Evolutionary conservation across 2,329 filamentous ascomycete species (phyloP).

Genomic region (Claviceps sp.): DNA sequence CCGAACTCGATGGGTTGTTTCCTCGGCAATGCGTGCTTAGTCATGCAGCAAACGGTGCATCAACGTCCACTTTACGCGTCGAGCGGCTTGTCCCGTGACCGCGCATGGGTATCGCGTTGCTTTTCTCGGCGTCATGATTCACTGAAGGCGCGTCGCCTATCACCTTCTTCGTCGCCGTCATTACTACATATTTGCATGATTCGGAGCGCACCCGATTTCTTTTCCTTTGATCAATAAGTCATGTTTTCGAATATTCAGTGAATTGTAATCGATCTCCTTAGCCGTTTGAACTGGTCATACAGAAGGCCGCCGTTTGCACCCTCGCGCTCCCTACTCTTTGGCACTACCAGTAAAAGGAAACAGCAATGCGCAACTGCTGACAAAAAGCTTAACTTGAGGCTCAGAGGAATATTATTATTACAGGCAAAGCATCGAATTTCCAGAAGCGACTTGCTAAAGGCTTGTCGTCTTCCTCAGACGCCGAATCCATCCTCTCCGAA

Average conservation of each 20-base stretch:
- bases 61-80: constrained; percentile 2
- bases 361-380: background rate
- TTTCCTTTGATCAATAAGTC: too few relatives aligned
- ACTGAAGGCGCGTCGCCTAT: constrained; percentile 5
- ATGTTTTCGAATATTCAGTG: too few relatives aligned
- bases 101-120: constrained; percentile 25
- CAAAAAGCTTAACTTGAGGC: background rate
- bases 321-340: too few relatives aligned
- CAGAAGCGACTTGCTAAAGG: constrained; percentile 13
- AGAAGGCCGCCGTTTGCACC: too few relatives aligned
- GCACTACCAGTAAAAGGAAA: too few relatives aligned
- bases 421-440: background rate
- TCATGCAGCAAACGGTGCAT: background rate
- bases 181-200: background rate
- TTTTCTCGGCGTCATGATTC: constrained; percentile 16
- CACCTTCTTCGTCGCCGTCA: background rate
- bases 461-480: constrained; percentile 17
- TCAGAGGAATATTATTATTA: background rate
- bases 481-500: constrained; percentile 18
- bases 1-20: background rate
- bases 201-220: too few relatives aligned
- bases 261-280: too few relatives aligned
- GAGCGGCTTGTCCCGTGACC: constrained; percentile 16
- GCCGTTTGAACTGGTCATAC: too few relatives aligned
- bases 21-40: constrained; percentile 1